Conservation (phyloP, 164 flowering plant species). For the Cinnamomum micranthum region DNA sequence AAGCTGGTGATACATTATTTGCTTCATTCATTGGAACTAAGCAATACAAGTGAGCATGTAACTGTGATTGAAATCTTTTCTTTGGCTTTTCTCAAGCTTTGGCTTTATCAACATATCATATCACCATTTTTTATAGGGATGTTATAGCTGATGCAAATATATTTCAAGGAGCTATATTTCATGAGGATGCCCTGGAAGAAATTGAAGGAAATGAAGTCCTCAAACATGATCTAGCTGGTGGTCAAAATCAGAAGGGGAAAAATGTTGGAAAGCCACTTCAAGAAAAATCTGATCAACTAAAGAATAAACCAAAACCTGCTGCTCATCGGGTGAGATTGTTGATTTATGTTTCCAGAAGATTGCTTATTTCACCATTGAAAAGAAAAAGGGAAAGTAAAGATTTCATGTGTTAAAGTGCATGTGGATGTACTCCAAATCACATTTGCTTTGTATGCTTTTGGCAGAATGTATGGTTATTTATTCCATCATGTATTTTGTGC, state of each 20-base stretch:
- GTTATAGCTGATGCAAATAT: conserved; percentile 88
- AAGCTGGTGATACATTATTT: conserved; percentile 95
- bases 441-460: not conserved
- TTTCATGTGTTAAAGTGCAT: not conserved
- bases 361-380: too few species aligned
- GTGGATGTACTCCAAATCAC: too few species aligned
- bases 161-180: conserved; percentile 92
- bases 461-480: not conserved
- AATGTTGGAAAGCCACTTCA: conserved; percentile 34
- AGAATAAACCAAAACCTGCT: conserved; percentile 67
- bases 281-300: conserved; percentile 41
- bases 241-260: conserved; percentile 33
- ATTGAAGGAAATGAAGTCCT: conserved; percentile 32
- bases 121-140: conserved; percentile 45
- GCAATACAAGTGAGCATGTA: conserved; percentile 72
- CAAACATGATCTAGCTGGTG: conserved; percentile 33
- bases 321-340: conserved; percentile 68
- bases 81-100: not conserved
- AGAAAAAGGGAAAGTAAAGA: too few species aligned
- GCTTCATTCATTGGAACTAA: conserved; percentile 97
- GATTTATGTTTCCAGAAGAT: not conserved
- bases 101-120: conserved; percentile 3
- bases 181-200: conserved; percentile 65
- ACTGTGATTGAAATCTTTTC: not conserved
- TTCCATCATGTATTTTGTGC: not conserved